A percentile compares a stretch with the other conserved stretches of the same genome.
Conservation (phyloP, 2,329 filamentous ascomycete species). For the Epichloe scottii region DNA sequence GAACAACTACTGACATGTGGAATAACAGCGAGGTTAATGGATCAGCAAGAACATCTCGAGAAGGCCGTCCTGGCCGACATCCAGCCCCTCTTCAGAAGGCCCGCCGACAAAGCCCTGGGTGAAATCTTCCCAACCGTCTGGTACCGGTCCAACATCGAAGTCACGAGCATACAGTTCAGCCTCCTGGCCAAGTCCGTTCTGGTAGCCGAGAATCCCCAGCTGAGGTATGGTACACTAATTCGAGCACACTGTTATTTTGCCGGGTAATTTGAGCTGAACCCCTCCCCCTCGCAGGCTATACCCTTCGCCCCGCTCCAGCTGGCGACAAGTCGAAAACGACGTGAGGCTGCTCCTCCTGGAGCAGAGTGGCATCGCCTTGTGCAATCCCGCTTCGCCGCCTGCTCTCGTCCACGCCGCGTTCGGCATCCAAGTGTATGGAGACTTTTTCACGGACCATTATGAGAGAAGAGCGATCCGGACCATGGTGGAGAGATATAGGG, state of each 20-base stretch:
- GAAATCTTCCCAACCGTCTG: constrained; percentile 28
- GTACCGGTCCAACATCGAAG: constrained; percentile 26
- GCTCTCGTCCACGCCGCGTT: constrained; percentile 27
- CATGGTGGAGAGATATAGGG: constrained; percentile 32
- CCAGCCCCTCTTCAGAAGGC: constrained; percentile 21
- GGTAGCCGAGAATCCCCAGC: constrained; percentile 25
- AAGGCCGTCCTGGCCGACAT: constrained; percentile 18
- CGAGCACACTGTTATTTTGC: no score
- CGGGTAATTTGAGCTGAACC: no score
- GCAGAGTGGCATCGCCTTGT: constrained; percentile 27
- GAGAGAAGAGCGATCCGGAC: constrained; percentile 24
- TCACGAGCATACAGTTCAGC: constrained; percentile 27
- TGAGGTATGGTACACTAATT: constrained; percentile 16
- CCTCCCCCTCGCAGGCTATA: not conserved
- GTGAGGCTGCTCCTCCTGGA: constrained; percentile 25
- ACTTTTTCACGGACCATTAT: constrained; percentile 28
- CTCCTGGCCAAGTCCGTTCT: constrained; percentile 28
- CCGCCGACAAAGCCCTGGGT: constrained; percentile 23
- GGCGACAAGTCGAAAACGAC: constrained; percentile 25
- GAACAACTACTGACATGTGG: not conserved
- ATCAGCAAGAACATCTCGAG: constrained; percentile 24
- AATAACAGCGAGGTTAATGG: constrained; percentile 20
- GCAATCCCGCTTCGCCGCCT: constrained; percentile 24
- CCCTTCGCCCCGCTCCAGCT: constrained; percentile 17
- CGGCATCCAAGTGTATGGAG: constrained; percentile 28